Base-by-base conservation (phyloP, 805 yeast species). In the Candida broadrunensis region DNA sequence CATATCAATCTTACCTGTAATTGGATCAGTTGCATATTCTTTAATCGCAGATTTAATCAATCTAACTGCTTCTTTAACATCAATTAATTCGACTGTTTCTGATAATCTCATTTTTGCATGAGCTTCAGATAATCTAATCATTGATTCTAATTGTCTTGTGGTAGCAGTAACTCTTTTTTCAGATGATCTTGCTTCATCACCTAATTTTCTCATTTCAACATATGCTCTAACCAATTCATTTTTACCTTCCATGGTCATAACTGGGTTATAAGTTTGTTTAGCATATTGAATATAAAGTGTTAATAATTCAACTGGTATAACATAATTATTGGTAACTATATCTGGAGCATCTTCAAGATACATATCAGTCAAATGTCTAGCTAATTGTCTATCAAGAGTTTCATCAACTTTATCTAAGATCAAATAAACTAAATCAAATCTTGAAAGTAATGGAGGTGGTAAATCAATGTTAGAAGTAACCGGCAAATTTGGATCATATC, bases 11-110 rank as follows among this genome's bases (percentile, higher is more conserved):
- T 93, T 79, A 23, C 99, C 99, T 0, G 99, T 91, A 26, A 83
- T 72, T 18, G 99, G 99, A 67, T 93, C 99, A 2, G 97, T 93
- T 13, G 99, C 99, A 60, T 93, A 93, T 49, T 93, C 98, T 61
- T 93, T 93, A 49, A 93, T 87, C 12, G 99, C 99, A 3, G 95
- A 79, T 52, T 85, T 82, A 58, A 91, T 93, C 50, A 93, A 72
- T 50, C 99, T 77, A 2, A 90, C 97, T 0, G 98, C 96, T 60
- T 93, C 99, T 45, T 75, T 73, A 5, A 93, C 99, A 61, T 93
- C 99, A 21, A 72, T 73, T 19, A 85, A 70, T 40, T 82, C 84
- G 4, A 93, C 99, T 0, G 52, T 58, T 1, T 72, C 65, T 1
- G 91, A 77, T 23, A 93, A 72, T 52, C 96, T 80, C 96, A 93